Base-by-base conservation (phyloP, 1,284 basidiomycete genomes). In the Xerocomus amazonicus region DNA sequence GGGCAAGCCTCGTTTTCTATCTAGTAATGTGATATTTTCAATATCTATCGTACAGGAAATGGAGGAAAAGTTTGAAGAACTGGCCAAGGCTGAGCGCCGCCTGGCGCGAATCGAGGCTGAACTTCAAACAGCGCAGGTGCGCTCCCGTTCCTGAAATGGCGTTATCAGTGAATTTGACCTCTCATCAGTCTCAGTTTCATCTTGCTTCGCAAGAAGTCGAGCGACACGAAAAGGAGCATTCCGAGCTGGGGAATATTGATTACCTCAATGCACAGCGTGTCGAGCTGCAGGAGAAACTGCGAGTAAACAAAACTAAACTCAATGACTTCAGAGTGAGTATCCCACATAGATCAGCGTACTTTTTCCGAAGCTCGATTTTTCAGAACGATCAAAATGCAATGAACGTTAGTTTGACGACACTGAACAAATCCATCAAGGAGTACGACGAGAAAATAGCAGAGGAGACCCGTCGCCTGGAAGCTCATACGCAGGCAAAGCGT, bases 401-500 rank as follows among this genome's bases (percentile, higher is more conserved):
- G 65, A 73, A 77, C 46, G 54, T 59, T 9, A 72, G 70, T 39
- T 54, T 82, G 33, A 66, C 61, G 5, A 57, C 59, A 0, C 52
- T 76, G 26, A 76, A 79, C 8, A 59, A 49, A 0, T 61, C 72
- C 14, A 84, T 91, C 49, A 61, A 69, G 4, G 71, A 73, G 0
- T 71, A 79, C 36, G 70, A 83, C 5, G 55, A 61, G 10, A 72
- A 79, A 48, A 88, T 92, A 43, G 67, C 60, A 2, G 73, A 72
- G 12, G 87, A 89, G 63, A 71, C 73, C 17, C 68, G 68, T 34
- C 80, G 81, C 33, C 68, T 83, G 59, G 80, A 78, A 45, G 71
- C 71, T 6, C 75, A 80, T 54, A 79, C 78, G 3, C 80, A 86
- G 55, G 77, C 71, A 9, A 83, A 81, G 59, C 81, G 78, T 17